phyloP scores from a whole-genome alignment of 495 filamentous ascomycete species.

The Aspergillus heteromorphus region DNA sequence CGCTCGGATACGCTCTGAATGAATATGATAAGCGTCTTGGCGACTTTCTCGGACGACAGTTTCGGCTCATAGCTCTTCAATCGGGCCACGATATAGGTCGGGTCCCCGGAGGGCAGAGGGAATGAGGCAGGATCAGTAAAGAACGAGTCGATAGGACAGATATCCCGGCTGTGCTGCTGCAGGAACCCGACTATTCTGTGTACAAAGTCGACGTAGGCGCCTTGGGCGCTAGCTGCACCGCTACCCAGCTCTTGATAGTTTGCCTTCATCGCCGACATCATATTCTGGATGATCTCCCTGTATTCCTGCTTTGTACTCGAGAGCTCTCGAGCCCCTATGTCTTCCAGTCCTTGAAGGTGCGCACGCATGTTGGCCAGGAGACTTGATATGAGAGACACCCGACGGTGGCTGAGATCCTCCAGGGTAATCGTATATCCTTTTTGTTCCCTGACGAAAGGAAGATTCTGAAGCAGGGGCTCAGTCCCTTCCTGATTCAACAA shows the following conservation, averaged over 20 bases:
- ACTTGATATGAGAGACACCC: slow-evolving; percentile 55
- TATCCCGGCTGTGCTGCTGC: slow-evolving; percentile 60
- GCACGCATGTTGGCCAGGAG: slow-evolving; percentile 63
- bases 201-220: slow-evolving; percentile 64
- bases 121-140: slow-evolving; percentile 64
- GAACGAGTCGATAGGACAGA: slow-evolving; percentile 58
- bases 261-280: slow-evolving; percentile 65
- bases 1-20: slow-evolving; percentile 60
- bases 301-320: slow-evolving; percentile 47
- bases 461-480: slow-evolving; percentile 53
- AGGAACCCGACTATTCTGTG: slow-evolving; percentile 58
- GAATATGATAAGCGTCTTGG: slow-evolving; percentile 56
- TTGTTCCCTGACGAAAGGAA: slow-evolving; percentile 52
- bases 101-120: slow-evolving; percentile 60
- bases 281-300: slow-evolving; percentile 43
- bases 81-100: slow-evolving; percentile 62
- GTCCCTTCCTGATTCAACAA: slow-evolving; percentile 45
- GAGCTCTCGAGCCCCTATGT: slow-evolving; percentile 21
- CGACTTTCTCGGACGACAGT: slow-evolving; percentile 44
- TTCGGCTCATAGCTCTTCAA: slow-evolving; percentile 60
- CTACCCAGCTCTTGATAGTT: slow-evolving; percentile 59
- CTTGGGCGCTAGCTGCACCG: slow-evolving; percentile 30
- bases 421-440: slow-evolving; percentile 45
- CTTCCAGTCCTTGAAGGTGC: slow-evolving; percentile 36
- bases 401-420: slow-evolving; percentile 51